Base-by-base conservation (phyloP, 2,329 filamentous ascomycete species). In the Fusarium oxysporum region DNA sequence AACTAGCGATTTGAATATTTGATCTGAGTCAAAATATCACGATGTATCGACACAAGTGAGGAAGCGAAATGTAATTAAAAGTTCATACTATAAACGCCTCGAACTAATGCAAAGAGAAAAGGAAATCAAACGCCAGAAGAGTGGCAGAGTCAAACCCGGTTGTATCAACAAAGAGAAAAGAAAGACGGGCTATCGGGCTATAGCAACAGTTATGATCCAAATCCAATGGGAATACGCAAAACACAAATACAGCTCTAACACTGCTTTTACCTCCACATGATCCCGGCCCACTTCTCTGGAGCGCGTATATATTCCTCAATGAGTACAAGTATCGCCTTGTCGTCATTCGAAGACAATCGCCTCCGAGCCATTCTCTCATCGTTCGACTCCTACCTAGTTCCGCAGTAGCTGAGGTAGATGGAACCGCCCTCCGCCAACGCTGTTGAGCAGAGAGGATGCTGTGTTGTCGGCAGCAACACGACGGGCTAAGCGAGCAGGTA, bases 41-140 rank as follows among this genome's bases (percentile, higher is more conserved):
- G n/a, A 14, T 14, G 9, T 17, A 25, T 8, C 21, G 50, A 25
- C 30, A 37, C 9, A 50, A 12, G 32, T 30, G 17, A 60, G 44
- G 59, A 77, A 70, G 61, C 48, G 62, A 68, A 73, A 68, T 74
- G 65, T 77, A 62, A 78, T 78, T 78, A 73, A 77, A 77, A 78
- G 69, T 51, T 78, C 76, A 75, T 78, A 78, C 68, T 76, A 75
- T 56, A 44, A 77, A 78, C 76, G 76, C 76, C 76, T 73, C 75
- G 66, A 74, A 75, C 64, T 73, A 57, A 77, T 77, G 76, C 76
- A 72, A 61, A 53, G 51, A 70, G 54, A 48, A 77, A 68, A 77
- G 60, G 64, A 78, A 55, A 59, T 64, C 62, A 62, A 62, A 57
- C 54, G 60, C 76, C 76, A 69, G 55, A 68, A 74, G 62, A 48